Conservation (phyloP, 2,329 filamentous ascomycete species). For the Apiospora kogelbergensis region DNA sequence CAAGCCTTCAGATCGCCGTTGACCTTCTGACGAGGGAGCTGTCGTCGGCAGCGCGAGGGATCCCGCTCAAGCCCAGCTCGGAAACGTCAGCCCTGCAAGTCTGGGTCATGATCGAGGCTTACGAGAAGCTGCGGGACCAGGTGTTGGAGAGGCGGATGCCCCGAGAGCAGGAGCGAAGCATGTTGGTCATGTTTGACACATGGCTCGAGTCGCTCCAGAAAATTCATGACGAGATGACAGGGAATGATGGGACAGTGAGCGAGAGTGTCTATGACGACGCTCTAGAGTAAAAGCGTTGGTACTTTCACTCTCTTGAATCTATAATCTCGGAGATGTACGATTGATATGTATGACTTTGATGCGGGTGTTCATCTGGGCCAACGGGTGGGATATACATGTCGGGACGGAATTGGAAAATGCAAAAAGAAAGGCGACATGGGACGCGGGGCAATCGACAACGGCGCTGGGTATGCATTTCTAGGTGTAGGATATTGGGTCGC, state of each 20-base stretch:
- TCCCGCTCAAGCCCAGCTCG: slow-evolving; percentile 22
- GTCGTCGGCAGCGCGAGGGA: slow-evolving; percentile 37
- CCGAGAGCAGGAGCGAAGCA: slow-evolving; percentile 28
- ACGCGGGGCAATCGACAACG: background rate
- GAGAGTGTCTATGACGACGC: slow-evolving; percentile 35
- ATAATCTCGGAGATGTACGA: background rate
- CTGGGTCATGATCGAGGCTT: slow-evolving; percentile 60
- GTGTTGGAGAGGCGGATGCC: slow-evolving; percentile 34
- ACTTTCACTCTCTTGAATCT: background rate
- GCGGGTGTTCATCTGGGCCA: background rate
- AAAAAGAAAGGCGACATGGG: background rate
- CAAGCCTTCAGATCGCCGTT: slow-evolving; percentile 50
- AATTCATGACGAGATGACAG: slow-evolving; percentile 43
- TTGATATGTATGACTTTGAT: background rate
- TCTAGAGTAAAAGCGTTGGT: background rate
- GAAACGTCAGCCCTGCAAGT: slow-evolving; percentile 49
- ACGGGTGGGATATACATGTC: background rate
- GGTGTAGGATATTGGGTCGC: background rate
- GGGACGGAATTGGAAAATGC: background rate
- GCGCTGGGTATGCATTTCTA: background rate
- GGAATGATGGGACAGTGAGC: slow-evolving; percentile 26
- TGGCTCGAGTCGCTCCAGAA: slow-evolving; percentile 51
- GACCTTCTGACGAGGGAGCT: slow-evolving; percentile 52
- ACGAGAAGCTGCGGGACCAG: slow-evolving; percentile 52
- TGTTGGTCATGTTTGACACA: slow-evolving; percentile 46